Conservation (phyloP, 768 basidiomycete genomes). For the Leccinellum rugosiceps region DNA sequence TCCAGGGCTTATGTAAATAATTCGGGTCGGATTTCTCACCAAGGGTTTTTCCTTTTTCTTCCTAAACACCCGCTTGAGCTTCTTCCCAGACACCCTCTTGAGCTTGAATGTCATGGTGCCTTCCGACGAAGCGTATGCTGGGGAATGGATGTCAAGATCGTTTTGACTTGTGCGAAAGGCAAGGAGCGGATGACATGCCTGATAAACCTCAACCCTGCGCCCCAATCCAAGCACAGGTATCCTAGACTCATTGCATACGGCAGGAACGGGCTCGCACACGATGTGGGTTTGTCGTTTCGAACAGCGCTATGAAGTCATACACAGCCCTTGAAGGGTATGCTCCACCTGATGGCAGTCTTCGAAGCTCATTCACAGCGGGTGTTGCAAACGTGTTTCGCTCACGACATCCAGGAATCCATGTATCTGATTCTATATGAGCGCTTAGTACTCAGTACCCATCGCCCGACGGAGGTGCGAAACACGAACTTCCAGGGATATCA, state of each 20-base stretch:
- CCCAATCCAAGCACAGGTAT: background rate
- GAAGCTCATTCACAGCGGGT: too few relatives aligned
- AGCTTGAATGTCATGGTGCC: background rate
- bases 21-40: background rate
- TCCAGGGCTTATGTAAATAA: background rate
- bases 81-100: too few relatives aligned
- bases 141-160: background rate
- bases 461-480: too few relatives aligned
- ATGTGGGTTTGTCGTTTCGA: too few relatives aligned
- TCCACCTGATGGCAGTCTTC: too few relatives aligned
- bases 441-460: too few relatives aligned
- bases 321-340: too few relatives aligned
- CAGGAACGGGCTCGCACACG: background rate
- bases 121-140: background rate
- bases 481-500: too few relatives aligned
- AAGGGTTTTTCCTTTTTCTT: background rate
- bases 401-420: background rate
- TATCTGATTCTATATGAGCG: background rate
- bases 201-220: background rate
- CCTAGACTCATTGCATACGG: background rate
- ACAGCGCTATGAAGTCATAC: too few relatives aligned
- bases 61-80: background rate
- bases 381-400: background rate
- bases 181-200: background rate
- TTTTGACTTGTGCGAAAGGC: too few relatives aligned